Percentiles rank a stretch among this genome's conserved stretches.
phyloP scores from a whole-genome alignment of 768 basidiomycete species.

The Naganishia onofrii region DNA sequence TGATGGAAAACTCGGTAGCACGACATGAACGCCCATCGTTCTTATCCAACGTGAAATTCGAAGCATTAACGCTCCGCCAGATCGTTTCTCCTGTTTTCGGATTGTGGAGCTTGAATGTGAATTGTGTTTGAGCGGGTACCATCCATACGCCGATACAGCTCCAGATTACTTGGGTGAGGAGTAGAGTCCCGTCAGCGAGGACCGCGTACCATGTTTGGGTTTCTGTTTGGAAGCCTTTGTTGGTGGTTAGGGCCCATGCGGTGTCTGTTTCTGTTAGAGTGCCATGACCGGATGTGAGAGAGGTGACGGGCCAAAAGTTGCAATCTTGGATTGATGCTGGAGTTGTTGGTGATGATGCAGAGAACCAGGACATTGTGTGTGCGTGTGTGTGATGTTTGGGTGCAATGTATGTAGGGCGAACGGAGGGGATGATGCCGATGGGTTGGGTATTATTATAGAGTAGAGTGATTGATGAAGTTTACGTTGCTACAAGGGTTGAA shows the following conservation, averaged over 20 bases:
- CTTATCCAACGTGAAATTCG: constrained; percentile 39
- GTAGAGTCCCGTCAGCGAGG: constrained; percentile 70
- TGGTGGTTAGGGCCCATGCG: constrained; percentile 67
- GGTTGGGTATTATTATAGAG: no score
- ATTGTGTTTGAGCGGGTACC: constrained; percentile 92
- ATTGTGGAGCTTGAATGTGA: constrained; percentile 83
- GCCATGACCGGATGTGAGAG: constrained; percentile 44
- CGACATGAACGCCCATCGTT: constrained; percentile 41
- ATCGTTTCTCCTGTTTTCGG: constrained; percentile 67
- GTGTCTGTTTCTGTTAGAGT: constrained; percentile 44
- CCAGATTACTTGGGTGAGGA: constrained; percentile 84
- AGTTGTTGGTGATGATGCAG: constrained; percentile 23
- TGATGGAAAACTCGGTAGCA: constrained; percentile 50
- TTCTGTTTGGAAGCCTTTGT: constrained; percentile 78
- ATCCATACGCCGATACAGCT: constrained; percentile 73
- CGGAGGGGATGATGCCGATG: neutral
- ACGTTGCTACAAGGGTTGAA: no score
- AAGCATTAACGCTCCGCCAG: constrained; percentile 81
- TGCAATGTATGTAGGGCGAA: neutral
- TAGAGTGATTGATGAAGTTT: neutral
- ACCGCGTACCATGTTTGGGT: constrained; percentile 84
- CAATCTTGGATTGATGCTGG: constrained; percentile 39
- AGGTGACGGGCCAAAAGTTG: constrained; percentile 79
- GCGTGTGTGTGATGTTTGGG: neutral
- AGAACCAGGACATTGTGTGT: constrained; percentile 37